Evolutionary conservation across 768 basidiomycete genomes (phyloP).

Genomic region (Panaeolus cyanescens): DNA sequence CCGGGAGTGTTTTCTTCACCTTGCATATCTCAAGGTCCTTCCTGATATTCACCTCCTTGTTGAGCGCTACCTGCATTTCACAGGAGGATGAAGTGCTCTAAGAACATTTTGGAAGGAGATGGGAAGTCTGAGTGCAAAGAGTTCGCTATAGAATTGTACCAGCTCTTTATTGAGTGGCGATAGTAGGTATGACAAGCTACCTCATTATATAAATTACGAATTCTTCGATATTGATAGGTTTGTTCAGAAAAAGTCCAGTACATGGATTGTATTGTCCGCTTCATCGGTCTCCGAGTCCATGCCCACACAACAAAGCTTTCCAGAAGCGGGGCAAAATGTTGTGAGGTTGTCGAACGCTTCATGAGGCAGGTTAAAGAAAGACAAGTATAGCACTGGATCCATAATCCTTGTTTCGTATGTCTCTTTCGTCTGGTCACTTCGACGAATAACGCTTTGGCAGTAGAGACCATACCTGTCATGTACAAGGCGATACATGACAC

Average conservation of each 20-base stretch:
- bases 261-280: neutral
- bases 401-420: neutral
- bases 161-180: slow-evolving; percentile 41
- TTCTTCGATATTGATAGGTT: too few relatives aligned
- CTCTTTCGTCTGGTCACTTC: neutral
- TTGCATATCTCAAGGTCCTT: neutral
- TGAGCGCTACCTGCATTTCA: slow-evolving; percentile 28
- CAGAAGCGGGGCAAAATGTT: neutral
- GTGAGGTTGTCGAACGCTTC: neutral
- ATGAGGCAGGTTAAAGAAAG: neutral
- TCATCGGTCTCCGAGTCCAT: too few relatives aligned
- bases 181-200: too few relatives aligned
- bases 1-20: neutral
- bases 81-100: slow-evolving; percentile 44
- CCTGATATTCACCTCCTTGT: slow-evolving; percentile 18
- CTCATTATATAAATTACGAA: too few relatives aligned
- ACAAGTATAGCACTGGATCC: too few relatives aligned
- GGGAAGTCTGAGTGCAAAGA: slow-evolving; percentile 40
- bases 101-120: slow-evolving; percentile 39
- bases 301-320: neutral
- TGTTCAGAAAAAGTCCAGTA: neutral
- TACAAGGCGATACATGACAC: neutral
- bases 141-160: slow-evolving; percentile 52
- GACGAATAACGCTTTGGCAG: neutral
- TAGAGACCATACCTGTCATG: neutral